phyloP scores from a whole-genome alignment of 768 basidiomycete species.

The Leccinum variicolor region DNA sequence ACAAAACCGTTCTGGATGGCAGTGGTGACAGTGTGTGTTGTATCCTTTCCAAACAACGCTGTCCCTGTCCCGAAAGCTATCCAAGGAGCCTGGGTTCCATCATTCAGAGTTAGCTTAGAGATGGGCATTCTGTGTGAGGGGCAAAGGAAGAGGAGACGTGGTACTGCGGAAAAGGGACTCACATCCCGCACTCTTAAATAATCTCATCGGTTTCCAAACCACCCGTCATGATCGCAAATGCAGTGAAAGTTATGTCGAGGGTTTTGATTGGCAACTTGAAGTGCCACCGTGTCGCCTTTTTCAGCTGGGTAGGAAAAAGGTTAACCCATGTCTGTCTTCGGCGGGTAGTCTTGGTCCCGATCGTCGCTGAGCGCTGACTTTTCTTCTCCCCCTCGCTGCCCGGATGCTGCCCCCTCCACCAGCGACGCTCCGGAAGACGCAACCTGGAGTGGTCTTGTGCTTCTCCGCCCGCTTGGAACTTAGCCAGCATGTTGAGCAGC shows the following conservation, averaged over 20 bases:
- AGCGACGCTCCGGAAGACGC: constrained; percentile 38
- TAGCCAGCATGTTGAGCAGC: constrained; percentile 86
- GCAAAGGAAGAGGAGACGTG: no score
- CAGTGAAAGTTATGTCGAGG: no score
- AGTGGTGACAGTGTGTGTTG: constrained; percentile 32
- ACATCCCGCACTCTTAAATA: no score
- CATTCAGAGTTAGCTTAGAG: constrained; percentile 46
- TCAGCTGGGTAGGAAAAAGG: no score
- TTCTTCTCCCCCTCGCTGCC: constrained; percentile 43
- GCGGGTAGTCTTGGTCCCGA: constrained; percentile 51
- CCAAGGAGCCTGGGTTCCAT: constrained; percentile 52
- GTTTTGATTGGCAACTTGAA: no score
- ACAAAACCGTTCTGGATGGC: constrained; percentile 56
- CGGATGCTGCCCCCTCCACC: constrained; percentile 33
- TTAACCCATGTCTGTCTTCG: no score
- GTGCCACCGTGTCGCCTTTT: no score
- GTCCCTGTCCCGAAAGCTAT: constrained; percentile 64
- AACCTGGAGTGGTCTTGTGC: constrained; percentile 52
- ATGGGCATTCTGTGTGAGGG: constrained; percentile 19
- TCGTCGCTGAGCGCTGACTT: constrained; percentile 58
- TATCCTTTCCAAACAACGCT: constrained; percentile 46
- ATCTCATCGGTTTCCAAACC: no score
- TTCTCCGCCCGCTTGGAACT: constrained; percentile 90
- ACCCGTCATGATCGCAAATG: no score
- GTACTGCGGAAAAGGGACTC: no score